These are phyloP conservation scores for Aspergillus hortae DNA, from an alignment of 2,329 filamentous ascomycete genomes.

Conservation along the genomic window DNA sequence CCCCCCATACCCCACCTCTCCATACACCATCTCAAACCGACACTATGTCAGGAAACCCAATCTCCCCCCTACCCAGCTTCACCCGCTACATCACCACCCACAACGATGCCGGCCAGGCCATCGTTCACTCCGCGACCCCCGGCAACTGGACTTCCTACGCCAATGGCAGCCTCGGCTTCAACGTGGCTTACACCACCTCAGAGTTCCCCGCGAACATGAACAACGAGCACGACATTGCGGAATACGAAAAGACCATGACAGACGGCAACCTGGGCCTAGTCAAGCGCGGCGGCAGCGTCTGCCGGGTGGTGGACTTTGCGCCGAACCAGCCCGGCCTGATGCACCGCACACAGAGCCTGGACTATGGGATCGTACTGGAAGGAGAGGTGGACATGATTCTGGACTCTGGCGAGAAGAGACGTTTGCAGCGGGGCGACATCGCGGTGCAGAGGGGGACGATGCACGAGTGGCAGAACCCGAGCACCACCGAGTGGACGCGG, in stretches of 20 bases:
- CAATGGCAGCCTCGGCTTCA: constrained; percentile 34
- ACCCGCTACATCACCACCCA: constrained; percentile 39
- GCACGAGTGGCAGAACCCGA: constrained; percentile 53
- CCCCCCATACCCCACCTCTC: too few relatives aligned
- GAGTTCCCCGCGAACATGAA: constrained; percentile 35
- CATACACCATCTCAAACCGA: too few relatives aligned
- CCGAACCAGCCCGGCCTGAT: constrained; percentile 44
- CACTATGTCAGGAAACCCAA: neutral
- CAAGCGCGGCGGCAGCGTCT: constrained; percentile 40
- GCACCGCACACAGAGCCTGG: constrained; percentile 54
- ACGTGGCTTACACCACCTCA: constrained; percentile 40
- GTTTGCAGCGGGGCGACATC: constrained; percentile 52
- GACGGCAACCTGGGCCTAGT: constrained; percentile 33
- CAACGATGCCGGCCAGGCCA: constrained; percentile 32
- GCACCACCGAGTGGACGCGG: constrained; percentile 46
- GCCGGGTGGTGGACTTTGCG: constrained; percentile 48
- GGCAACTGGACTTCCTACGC: constrained; percentile 27
- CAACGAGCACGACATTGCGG: constrained; percentile 31
- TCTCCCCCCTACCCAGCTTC: constrained; percentile 23
- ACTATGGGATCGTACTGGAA: constrained; percentile 55
- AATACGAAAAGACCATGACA: constrained; percentile 26
- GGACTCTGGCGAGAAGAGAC: constrained; percentile 48
- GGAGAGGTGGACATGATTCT: constrained; percentile 52
- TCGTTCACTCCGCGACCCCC: constrained; percentile 30
- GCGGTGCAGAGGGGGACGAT: constrained; percentile 55